These are phyloP conservation scores for Paramecium tetraurelia DNA, from an alignment of 73 alveolate species.

Conservation along the genomic window DNA sequence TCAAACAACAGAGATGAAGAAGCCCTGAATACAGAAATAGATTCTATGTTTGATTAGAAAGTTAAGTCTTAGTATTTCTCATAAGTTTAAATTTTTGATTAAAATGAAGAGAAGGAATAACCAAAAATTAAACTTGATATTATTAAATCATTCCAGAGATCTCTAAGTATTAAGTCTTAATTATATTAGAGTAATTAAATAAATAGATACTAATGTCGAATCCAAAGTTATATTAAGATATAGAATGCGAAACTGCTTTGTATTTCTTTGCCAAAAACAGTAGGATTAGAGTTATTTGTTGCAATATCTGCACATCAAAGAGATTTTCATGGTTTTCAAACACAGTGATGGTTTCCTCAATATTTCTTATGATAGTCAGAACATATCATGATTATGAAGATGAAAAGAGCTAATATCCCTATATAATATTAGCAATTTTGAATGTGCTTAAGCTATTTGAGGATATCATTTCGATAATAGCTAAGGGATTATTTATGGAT, in stretches of 20 bases:
- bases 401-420: neutral
- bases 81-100: neutral
- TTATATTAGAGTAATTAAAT: neutral
- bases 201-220: neutral
- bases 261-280: neutral
- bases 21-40: neutral
- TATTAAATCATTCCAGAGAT: neutral
- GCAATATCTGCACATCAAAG: neutral
- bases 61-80: neutral
- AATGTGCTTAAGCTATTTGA: neutral
- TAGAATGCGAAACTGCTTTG: neutral
- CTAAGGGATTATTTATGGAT: neutral
- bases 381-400: neutral
- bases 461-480: neutral
- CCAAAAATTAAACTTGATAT: neutral
- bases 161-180: neutral
- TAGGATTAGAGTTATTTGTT: neutral
- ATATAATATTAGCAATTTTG: neutral
- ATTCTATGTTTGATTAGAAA: neutral
- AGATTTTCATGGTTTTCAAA: neutral
- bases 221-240: neutral
- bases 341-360: neutral
- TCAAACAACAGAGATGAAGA: neutral
- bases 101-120: neutral
- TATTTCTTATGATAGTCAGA: neutral